A percentile compares a stretch with the other conserved stretches of the same genome.
Conservation (phyloP, 2,329 filamentous ascomycete species). For the Reticulascus tulasneorum region DNA sequence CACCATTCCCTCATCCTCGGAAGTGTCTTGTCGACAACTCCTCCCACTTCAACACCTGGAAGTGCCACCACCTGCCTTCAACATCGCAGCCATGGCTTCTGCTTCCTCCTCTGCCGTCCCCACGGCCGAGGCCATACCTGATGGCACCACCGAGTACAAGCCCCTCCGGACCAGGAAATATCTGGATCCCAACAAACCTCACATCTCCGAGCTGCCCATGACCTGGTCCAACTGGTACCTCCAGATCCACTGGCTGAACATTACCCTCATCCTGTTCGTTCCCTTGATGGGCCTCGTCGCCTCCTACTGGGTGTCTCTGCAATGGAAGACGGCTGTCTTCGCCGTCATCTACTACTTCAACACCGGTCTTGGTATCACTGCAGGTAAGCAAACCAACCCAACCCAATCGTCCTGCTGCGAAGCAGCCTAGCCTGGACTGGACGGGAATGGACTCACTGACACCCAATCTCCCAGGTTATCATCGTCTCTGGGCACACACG, state of each 20-base stretch:
- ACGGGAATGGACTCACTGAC: not conserved
- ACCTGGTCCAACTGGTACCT: slow-evolving; percentile 83
- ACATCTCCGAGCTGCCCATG: slow-evolving; percentile 80
- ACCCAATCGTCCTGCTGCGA: not conserved
- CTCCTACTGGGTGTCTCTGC: slow-evolving; percentile 74
- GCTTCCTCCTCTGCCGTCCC: slow-evolving; percentile 33
- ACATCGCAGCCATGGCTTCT: slow-evolving; percentile 19
- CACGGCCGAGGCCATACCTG: slow-evolving; percentile 39
- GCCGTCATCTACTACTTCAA: slow-evolving; percentile 78
- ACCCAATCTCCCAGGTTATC: slow-evolving; percentile 24
- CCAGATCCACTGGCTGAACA: slow-evolving; percentile 93
- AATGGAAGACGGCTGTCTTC: slow-evolving; percentile 68
- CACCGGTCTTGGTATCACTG: slow-evolving; percentile 76
- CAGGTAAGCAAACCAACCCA: slow-evolving; percentile 50
- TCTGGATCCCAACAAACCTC: slow-evolving; percentile 64
- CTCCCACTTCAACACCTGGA: too few relatives aligned
- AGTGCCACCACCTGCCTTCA: slow-evolving; percentile 4
- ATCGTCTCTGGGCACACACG: slow-evolving; percentile 82
- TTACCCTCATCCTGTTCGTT: slow-evolving; percentile 72
- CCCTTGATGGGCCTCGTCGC: slow-evolving; percentile 70
- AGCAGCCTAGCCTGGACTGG: too few relatives aligned
- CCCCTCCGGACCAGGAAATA: slow-evolving; percentile 41
- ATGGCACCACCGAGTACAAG: slow-evolving; percentile 54
- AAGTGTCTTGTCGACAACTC: slow-evolving; percentile 6
- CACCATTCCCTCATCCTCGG: slow-evolving; percentile 6